Percentiles rank a stretch among this genome's conserved stretches.
Conservation (phyloP, 2,329 filamentous ascomycete genomes). For the Fusarium nygamai region DNA sequence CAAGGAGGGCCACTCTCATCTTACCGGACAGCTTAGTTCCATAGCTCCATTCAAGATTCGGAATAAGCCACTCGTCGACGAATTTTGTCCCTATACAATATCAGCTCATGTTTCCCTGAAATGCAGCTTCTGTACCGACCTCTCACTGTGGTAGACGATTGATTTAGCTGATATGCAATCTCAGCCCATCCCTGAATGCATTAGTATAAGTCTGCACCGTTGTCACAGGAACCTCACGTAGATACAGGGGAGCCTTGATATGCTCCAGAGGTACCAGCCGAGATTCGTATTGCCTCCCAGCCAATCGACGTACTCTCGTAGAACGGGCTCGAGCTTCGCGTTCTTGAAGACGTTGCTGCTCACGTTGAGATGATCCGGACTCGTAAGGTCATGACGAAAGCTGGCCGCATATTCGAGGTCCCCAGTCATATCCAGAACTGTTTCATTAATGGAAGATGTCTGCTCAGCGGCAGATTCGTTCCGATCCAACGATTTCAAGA, state of each 20-base stretch:
- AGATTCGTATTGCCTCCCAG: background rate
- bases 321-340: background rate
- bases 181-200: background rate
- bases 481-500: background rate
- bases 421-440: background rate
- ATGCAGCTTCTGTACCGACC: accelerated
- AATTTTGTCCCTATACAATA: background rate
- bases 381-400: background rate
- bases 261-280: background rate
- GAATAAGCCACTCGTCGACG: background rate
- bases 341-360: background rate
- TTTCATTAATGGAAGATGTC: background rate
- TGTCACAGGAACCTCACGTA: accelerated
- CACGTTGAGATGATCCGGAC: background rate
- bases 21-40: background rate
- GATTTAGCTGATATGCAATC: background rate
- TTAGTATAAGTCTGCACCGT: accelerated
- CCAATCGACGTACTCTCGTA: background rate
- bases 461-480: background rate
- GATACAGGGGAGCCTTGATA: background rate
- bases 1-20: accelerated
- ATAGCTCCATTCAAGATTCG: background rate
- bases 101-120: background rate
- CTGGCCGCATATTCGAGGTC: background rate
- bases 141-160: background rate